These are phyloP conservation scores for Chaetomium cochliodes DNA, from an alignment of 495 filamentous ascomycete genomes.

Conservation along the genomic window DNA sequence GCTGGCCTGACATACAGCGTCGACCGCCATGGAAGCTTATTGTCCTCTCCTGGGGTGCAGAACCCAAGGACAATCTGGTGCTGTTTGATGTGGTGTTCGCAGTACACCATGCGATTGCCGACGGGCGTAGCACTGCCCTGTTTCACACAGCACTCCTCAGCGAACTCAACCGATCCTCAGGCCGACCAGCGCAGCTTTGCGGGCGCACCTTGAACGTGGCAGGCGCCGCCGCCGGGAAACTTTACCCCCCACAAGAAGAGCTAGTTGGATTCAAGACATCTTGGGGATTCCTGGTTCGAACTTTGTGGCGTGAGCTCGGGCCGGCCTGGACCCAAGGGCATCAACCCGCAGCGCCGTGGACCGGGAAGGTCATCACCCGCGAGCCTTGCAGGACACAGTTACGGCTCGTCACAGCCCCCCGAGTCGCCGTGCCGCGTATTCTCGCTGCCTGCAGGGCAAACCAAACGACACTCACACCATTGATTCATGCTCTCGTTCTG, in stretches of 20 bases:
- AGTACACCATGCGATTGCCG: constrained; percentile 37
- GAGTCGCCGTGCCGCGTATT: constrained; percentile 19
- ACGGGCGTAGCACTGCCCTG: constrained; percentile 37
- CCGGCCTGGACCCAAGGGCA: constrained; percentile 21
- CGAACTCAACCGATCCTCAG: constrained; percentile 23
- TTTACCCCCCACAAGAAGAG: constrained; percentile 26
- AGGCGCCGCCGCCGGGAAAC: not conserved
- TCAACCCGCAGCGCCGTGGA: constrained; percentile 28
- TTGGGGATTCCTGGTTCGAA: constrained; percentile 26
- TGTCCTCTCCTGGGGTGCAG: constrained; percentile 22
- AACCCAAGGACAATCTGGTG: not conserved
- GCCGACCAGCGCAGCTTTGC: constrained; percentile 9
- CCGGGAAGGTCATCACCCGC: constrained; percentile 28
- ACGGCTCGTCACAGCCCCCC: constrained; percentile 32
- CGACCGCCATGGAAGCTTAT: constrained; percentile 38
- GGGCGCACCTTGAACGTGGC: constrained; percentile 21
- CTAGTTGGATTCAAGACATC: constrained; percentile 32
- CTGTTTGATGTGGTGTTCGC: constrained; percentile 36
- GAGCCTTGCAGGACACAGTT: constrained; percentile 30
- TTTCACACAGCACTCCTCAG: constrained; percentile 38
- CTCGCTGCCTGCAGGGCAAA: constrained; percentile 32
- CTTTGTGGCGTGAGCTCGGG: constrained; percentile 28
- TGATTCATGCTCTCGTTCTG: constrained; percentile 35
- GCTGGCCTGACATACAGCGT: constrained; percentile 25
- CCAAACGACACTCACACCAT: constrained; percentile 37